phyloP scores from a whole-genome alignment of 2,329 filamentous ascomycete genomes.

The Venturia asperata region DNA sequence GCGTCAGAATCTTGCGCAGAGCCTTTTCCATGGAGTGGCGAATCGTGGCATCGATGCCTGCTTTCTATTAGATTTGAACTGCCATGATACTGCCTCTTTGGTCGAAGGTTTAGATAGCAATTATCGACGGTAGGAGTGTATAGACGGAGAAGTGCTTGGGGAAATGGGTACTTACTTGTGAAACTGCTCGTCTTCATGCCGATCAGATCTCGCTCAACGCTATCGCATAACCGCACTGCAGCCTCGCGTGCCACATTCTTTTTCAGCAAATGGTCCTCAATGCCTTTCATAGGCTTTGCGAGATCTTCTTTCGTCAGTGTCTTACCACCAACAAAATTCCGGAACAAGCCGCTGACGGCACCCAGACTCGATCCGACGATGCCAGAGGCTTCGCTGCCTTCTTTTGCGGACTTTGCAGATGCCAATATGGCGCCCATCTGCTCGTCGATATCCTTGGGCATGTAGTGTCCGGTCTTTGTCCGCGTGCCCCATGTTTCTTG shows the following conservation, averaged over 20 bases:
- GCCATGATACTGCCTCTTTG: background rate
- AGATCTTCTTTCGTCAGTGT: conserved; percentile 82
- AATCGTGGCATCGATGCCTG: conserved; percentile 71
- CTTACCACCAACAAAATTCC: conserved; percentile 92
- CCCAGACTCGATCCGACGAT: conserved; percentile 73
- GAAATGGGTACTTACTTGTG: conserved; percentile 49
- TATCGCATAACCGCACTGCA: conserved; percentile 80
- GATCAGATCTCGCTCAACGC: conserved; percentile 81
- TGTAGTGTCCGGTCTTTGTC: conserved; percentile 83
- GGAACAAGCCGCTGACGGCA: conserved; percentile 80
- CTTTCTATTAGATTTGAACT: background rate
- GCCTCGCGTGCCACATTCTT: conserved; percentile 97
- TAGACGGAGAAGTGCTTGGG: background rate
- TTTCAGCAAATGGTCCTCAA: conserved; percentile 88
- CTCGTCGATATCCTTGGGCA: conserved; percentile 86
- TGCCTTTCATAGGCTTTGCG: conserved; percentile 85
- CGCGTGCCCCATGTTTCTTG: conserved; percentile 76
- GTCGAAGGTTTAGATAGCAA: background rate
- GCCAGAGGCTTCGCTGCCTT: conserved; percentile 44
- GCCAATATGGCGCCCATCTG: conserved; percentile 87
- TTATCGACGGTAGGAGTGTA: background rate
- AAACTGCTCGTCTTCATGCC: conserved; percentile 90
- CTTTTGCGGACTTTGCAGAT: conserved; percentile 52
- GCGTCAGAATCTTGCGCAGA: conserved; percentile 89
- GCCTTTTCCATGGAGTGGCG: conserved; percentile 85